phyloP scores from a whole-genome alignment of 73 alveolate species.

The Paramecium biaurelia region DNA sequence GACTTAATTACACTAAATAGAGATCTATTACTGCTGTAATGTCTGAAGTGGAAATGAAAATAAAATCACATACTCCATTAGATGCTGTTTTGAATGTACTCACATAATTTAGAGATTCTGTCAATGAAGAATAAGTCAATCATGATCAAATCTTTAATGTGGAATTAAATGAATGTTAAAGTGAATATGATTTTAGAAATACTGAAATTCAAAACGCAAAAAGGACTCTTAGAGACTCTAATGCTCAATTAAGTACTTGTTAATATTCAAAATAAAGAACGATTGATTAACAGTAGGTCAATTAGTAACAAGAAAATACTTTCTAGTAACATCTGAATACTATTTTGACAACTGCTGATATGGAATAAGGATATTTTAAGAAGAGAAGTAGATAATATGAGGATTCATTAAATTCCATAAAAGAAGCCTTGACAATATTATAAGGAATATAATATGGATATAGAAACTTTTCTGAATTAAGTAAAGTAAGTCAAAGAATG shows the following conservation, averaged over 20 bases:
- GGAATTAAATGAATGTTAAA: not conserved
- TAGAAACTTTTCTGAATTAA: not conserved
- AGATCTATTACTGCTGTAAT: constrained; percentile 34
- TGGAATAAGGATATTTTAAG: not conserved
- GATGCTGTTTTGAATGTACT: constrained; percentile 29
- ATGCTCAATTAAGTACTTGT: not conserved
- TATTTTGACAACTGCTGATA: not conserved
- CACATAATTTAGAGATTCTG: constrained; percentile 31
- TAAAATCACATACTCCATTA: not conserved
- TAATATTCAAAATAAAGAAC: not conserved
- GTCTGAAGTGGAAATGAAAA: constrained; percentile 15
- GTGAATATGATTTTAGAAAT: constrained; percentile 32
- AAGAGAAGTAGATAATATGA: not conserved
- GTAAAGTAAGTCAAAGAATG: not conserved
- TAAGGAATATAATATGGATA: not conserved
- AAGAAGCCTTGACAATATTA: not conserved
- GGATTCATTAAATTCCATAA: not conserved
- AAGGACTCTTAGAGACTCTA: constrained; percentile 6
- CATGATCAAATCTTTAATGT: constrained; percentile 25
- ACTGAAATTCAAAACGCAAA: not conserved
- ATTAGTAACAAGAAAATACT: not conserved
- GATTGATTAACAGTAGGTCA: not conserved
- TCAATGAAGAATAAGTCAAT: constrained; percentile 37
- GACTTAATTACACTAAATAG: constrained; percentile 30
- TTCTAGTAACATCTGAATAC: not conserved